Evolutionary conservation across 257 asterid species (phyloP).

Genomic region (Nicotiana sylvestris): DNA sequence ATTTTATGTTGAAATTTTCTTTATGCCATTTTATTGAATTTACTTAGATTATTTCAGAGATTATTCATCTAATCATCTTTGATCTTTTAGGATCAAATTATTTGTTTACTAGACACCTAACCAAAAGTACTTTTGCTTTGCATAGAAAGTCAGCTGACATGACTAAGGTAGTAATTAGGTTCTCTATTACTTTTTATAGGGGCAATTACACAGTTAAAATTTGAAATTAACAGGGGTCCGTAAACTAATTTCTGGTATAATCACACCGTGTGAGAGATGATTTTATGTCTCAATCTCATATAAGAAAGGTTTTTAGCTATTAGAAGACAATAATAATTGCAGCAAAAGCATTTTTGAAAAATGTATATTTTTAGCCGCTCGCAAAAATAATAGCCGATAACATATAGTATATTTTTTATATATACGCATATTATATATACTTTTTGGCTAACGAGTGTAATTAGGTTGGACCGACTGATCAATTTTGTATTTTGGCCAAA

Average conservation of each 20-base stretch:
- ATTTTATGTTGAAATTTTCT: not conserved
- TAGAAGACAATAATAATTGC: too few relatives aligned
- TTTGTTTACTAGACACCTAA: not conserved
- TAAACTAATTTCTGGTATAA: not conserved
- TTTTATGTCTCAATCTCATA: not conserved
- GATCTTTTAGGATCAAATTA: not conserved
- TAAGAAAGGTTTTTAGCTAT: too few relatives aligned
- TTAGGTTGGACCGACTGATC: too few relatives aligned
- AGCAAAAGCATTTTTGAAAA: too few relatives aligned
- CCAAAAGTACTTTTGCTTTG: conserved; percentile 1
- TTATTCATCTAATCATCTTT: not conserved
- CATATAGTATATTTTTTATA: too few relatives aligned
- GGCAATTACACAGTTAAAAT: not conserved
- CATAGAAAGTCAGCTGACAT: not conserved
- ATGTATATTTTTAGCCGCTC: too few relatives aligned
- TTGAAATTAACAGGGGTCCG: not conserved
- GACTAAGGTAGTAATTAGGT: not conserved
- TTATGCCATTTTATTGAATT: not conserved
- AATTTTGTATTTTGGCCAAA: too few relatives aligned
- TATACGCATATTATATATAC: too few relatives aligned
- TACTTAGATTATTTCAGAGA: not conserved
- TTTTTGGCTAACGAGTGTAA: too few relatives aligned
- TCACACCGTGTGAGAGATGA: not conserved
- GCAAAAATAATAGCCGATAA: too few relatives aligned
- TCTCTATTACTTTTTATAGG: not conserved